Percentiles rank a stretch among this genome's conserved stretches.
Conservation (phyloP, 257 asterid genomes). For the Nicotiana attenuata region DNA sequence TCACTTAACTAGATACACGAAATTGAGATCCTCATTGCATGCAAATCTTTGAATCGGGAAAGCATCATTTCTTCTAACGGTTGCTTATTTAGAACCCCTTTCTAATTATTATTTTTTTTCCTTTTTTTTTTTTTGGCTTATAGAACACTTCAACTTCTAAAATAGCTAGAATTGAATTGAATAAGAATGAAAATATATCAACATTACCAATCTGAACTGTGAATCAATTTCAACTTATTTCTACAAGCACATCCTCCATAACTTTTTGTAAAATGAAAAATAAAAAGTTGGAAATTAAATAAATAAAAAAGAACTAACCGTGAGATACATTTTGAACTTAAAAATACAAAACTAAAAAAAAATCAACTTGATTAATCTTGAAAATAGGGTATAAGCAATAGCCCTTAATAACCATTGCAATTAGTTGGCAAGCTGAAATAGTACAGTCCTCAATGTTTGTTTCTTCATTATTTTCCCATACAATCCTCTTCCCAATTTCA, state of each 20-base stretch:
- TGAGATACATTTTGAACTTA: neutral
- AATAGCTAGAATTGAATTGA: neutral
- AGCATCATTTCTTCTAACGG: too few relatives aligned
- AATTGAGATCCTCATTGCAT: too few relatives aligned
- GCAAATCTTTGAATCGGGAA: too few relatives aligned
- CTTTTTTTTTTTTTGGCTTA: neutral
- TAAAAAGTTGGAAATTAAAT: too few relatives aligned
- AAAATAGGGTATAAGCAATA: neutral
- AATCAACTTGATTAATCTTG: neutral
- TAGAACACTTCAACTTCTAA: neutral
- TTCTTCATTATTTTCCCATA: conserved; percentile 73
- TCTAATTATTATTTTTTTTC: too few relatives aligned
- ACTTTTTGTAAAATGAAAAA: neutral
- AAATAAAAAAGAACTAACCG: neutral
- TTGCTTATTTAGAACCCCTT: too few relatives aligned
- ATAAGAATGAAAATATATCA: neutral
- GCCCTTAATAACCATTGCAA: neutral
- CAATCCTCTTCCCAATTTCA: conserved; percentile 76
- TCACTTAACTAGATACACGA: too few relatives aligned
- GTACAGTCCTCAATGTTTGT: conserved; percentile 44
- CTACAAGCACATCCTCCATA: neutral
- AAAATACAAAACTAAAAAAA: neutral
- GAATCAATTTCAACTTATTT: neutral
- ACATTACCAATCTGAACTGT: neutral
- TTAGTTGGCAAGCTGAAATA: conserved; percentile 30